Conservation (phyloP, 768 basidiomycete species). For the Pisolithus sp. region DNA sequence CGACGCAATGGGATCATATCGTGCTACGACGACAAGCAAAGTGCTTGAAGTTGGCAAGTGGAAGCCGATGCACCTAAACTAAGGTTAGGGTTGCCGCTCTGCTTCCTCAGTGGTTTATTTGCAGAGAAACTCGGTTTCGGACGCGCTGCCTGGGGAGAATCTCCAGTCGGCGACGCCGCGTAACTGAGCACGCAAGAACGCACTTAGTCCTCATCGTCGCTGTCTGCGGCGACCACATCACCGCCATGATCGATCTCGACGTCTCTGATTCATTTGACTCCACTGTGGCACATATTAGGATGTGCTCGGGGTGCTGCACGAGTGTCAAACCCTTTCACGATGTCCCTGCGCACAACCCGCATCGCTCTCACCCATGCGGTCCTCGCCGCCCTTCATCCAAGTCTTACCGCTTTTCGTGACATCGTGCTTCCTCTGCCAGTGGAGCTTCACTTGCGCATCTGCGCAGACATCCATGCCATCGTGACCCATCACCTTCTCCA, state of each 20-base stretch:
- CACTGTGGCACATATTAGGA: too few species aligned
- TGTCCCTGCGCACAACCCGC: slow-evolving; percentile 32
- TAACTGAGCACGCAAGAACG: neutral
- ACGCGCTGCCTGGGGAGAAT: neutral
- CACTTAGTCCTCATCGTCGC: too few species aligned
- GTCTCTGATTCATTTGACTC: too few species aligned
- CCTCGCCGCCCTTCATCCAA: slow-evolving; percentile 43
- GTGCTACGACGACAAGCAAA: slow-evolving; percentile 31
- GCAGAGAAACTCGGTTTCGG: neutral
- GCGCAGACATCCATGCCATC: slow-evolving; percentile 38
- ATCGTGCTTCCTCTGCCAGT: slow-evolving; percentile 34
- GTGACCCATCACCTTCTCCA: slow-evolving; percentile 37
- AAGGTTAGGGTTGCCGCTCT: slow-evolving; percentile 23
- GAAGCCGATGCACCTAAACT: slow-evolving; percentile 29
- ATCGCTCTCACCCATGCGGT: slow-evolving; percentile 46
- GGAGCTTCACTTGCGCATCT: slow-evolving; percentile 50
- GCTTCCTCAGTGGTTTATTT: neutral
- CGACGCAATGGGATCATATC: slow-evolving; percentile 17
- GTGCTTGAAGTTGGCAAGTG: too few species aligned
- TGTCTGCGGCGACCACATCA: too few species aligned
- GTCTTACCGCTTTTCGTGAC: slow-evolving; percentile 29
- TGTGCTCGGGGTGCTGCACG: neutral
- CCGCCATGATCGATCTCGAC: too few species aligned
- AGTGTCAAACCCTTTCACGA: slow-evolving; percentile 1
- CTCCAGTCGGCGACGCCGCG: neutral